A percentile compares a stretch with the other conserved stretches of the same genome.
phyloP scores from a whole-genome alignment of 1,284 basidiomycete species.

The Malassezia caprae region DNA sequence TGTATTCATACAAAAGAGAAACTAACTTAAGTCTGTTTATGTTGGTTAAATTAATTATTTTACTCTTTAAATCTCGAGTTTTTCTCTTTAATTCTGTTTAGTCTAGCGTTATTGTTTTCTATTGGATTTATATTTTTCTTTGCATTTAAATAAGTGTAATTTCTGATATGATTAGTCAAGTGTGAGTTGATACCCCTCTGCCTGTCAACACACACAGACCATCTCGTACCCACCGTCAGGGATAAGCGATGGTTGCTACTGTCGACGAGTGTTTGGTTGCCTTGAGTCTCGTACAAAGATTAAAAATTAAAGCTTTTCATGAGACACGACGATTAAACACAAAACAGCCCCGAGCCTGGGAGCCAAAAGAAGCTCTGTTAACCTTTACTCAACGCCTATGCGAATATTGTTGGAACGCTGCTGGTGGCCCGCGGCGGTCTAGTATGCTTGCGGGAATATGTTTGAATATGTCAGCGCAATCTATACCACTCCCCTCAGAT shows the following conservation, averaged over 20 bases:
- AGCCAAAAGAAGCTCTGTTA: background rate
- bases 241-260: background rate
- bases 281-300: background rate
- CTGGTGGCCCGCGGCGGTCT: background rate
- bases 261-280: background rate
- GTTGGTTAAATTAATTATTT: no score
- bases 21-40: no score
- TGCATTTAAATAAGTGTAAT: no score
- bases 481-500: background rate
- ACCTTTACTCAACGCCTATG: background rate
- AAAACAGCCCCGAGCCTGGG: background rate
- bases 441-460: background rate
- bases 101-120: background rate
- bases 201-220: background rate
- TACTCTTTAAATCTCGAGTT: no score
- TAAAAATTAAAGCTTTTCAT: background rate
- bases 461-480: background rate
- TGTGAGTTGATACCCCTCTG: background rate
- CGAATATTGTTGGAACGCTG: background rate
- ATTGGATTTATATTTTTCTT: background rate
- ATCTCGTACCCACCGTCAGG: background rate
- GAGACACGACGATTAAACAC: background rate
- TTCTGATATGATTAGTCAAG: background rate
- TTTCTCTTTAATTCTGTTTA: background rate
- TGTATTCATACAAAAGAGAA: no score